Evolutionary conservation across 1,284 basidiomycete species (phyloP), one percentile per base, ranked within the genome.

Genomic region (Irpex rosettiformis): DNA sequence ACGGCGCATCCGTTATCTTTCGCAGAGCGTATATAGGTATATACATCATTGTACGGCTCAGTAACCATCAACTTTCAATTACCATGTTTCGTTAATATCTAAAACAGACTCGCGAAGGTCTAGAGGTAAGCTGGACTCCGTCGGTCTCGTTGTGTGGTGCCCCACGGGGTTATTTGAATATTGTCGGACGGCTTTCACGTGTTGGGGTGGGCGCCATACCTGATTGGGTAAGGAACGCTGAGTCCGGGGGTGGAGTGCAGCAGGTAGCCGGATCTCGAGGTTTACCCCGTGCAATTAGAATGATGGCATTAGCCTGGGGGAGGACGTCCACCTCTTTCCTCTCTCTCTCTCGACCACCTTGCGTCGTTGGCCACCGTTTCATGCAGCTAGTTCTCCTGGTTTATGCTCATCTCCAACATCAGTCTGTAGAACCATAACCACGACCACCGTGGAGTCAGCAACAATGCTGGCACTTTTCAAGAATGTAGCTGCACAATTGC

Each of bases 381-480:
- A 58, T 58, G 58, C 53, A 25, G 27, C 11, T 52, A 24, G 30
- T 55, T 27, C 21, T 11, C 21, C 33, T n/a, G n/a, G 43, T 37
- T 6, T 8, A 24, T 33, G 28, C 57, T 53, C 52, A 7, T 33
- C n/a, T 45, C 27, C 48, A 53, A 49, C 53, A 11, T 42, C 33
- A 49, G 55, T 33, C 47, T 56, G 43, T 40, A 57, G 42, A 28
- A n/a, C 54, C 58, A 27, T 53, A 40, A 40, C 54, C 13, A 27
- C 33, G n/a, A 33, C 49, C 25, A 40, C 49, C 11, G 48, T 42
- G 27, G 21, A 28, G 25, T 47, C 33, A 57, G 49, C 51, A 53
- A n/a, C 18, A 29, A 58, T 64, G 62, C 47, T 64, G 21, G 58
- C 62, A 8, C 33, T 55, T 30, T 25, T 65, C 13, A 63, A 53